Conservation (phyloP, 371 early-diverging fungal species). For the Lichtheimia ramosa region DNA sequence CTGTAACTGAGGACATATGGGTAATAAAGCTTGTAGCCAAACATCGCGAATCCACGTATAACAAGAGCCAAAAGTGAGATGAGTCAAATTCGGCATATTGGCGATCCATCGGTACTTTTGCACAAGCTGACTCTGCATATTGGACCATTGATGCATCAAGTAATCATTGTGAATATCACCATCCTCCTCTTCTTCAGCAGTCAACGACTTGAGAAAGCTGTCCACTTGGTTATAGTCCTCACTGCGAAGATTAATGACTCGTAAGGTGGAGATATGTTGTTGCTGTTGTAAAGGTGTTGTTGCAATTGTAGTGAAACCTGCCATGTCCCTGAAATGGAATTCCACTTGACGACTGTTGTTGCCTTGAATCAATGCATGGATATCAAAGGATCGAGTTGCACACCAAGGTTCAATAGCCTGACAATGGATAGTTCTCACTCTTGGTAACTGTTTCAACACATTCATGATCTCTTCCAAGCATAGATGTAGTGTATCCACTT, state of each 20-base stretch:
- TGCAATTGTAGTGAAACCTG: slow-evolving; percentile 1
- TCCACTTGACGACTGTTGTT: background rate
- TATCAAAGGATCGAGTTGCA: background rate
- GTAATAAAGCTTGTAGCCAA: slow-evolving; percentile 4
- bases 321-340: background rate
- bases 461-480: background rate
- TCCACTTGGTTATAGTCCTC: background rate
- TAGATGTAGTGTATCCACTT: background rate
- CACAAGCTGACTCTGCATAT: background rate
- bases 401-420: slow-evolving; percentile 4
- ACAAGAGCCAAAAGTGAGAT: slow-evolving; percentile 9
- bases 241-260: background rate
- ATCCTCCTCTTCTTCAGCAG: background rate
- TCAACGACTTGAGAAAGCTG: background rate
- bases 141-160: background rate
- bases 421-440: background rate
- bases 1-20: background rate
- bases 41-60: slow-evolving; percentile 7
- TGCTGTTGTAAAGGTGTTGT: background rate
- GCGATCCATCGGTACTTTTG: slow-evolving; percentile 1
- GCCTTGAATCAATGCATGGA: background rate
- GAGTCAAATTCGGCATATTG: background rate
- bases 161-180: background rate
- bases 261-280: background rate
- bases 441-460: background rate